Conservation (phyloP, 139 green algal species). For the Pseudopediastrum boryanum region DNA sequence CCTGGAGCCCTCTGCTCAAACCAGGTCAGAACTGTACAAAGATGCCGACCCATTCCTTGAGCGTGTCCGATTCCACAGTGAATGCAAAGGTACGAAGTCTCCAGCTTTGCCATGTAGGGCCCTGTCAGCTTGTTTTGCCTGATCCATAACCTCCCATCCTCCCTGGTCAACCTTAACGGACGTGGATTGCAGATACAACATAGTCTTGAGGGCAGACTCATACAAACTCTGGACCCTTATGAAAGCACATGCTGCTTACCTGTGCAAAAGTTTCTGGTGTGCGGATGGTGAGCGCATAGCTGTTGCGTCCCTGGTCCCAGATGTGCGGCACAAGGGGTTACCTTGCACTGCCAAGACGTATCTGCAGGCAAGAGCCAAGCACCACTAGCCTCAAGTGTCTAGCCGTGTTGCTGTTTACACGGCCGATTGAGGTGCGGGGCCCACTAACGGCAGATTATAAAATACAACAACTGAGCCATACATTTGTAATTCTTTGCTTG, state of each 20-base stretch:
- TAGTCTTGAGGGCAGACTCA: neutral
- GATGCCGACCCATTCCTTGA: no score
- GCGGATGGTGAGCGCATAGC: neutral
- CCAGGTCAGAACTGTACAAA: no score
- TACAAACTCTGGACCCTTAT: neutral
- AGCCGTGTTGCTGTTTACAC: neutral
- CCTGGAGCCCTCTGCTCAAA: no score
- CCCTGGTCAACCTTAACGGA: neutral
- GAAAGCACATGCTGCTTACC: neutral
- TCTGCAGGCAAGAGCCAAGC: neutral
- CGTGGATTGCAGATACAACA: neutral
- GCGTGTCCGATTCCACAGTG: neutral
- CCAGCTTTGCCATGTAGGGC: neutral
- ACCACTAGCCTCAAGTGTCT: neutral
- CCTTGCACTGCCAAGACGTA: conserved; percentile 15
- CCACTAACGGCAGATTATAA: neutral
- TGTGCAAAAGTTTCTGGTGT: conserved; percentile 41
- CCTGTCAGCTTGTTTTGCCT: neutral
- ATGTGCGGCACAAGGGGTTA: conserved; percentile 1
- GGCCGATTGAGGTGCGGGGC: neutral
- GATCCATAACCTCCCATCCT: neutral
- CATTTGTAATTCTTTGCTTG: no score
- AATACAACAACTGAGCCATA: neutral
- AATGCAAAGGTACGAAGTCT: neutral
- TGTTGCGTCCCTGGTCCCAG: neutral